Evolutionary conservation across 169 alveolate genomes (phyloP).

Genomic region (Cryptosporidium bovis): DNA sequence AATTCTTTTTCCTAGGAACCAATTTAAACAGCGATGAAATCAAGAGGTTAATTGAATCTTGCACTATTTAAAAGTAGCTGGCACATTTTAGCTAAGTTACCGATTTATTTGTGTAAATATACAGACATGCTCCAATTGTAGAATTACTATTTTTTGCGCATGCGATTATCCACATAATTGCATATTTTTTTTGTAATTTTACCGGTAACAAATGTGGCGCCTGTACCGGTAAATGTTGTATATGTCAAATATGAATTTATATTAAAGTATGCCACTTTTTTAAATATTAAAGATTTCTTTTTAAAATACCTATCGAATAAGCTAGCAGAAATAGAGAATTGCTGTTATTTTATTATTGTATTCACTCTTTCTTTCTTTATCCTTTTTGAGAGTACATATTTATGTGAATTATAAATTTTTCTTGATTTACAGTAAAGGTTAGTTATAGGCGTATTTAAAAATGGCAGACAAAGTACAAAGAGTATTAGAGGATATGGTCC

Average conservation of each 20-base stretch:
- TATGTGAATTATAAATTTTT: neutral
- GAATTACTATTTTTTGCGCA: neutral
- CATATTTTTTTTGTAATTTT: neutral
- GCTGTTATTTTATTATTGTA: neutral
- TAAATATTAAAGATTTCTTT: too few relatives aligned
- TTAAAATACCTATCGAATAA: too few relatives aligned
- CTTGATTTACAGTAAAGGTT: neutral
- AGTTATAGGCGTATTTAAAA: neutral
- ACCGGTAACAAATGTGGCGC: neutral
- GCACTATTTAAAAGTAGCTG: neutral
- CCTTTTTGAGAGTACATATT: neutral
- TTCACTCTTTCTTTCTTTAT: neutral
- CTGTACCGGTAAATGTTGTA: too few relatives aligned
- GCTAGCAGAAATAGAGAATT: too few relatives aligned
- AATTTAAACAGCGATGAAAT: constrained; percentile 6
- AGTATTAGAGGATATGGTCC: constrained; percentile 78
- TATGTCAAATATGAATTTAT: too few relatives aligned
- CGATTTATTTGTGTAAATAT: too few relatives aligned
- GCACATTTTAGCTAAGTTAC: too few relatives aligned
- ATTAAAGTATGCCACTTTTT: too few relatives aligned
- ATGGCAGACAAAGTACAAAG: constrained; percentile 80
- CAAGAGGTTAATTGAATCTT: constrained; percentile 8
- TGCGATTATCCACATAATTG: neutral
- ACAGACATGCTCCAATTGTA: too few relatives aligned
- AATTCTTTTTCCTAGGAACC: constrained; percentile 68